phyloP scores from a whole-genome alignment of 2,329 filamentous ascomycete species.

The Cordyceps militaris region DNA sequence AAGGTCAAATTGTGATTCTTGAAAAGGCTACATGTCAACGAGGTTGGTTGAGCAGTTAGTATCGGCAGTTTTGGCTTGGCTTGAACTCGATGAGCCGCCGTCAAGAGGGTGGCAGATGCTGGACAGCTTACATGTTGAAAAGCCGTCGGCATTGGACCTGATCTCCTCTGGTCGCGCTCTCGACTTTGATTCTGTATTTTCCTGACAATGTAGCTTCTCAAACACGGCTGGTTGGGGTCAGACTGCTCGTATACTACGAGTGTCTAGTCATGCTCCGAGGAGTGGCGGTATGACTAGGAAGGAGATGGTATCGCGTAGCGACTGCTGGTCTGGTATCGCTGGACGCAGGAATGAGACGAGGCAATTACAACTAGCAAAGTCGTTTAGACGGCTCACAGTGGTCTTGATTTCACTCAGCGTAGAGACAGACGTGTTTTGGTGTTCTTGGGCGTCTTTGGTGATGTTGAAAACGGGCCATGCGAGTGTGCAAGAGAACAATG shows the following conservation, averaged over 20 bases:
- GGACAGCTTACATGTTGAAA: conserved; percentile 18
- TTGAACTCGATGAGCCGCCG: background rate
- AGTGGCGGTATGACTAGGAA: background rate
- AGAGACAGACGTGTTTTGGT: too few relatives aligned
- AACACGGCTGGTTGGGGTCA: background rate
- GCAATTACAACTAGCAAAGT: too few relatives aligned
- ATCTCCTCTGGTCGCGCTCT: background rate
- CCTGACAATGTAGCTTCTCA: background rate
- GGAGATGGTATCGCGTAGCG: background rate
- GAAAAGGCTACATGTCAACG: conserved; percentile 31
- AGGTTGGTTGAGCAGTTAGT: background rate
- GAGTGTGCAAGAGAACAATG: too few relatives aligned
- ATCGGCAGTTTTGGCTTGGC: too few relatives aligned
- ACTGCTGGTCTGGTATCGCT: background rate
- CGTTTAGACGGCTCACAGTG: background rate
- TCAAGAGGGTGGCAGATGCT: too few relatives aligned
- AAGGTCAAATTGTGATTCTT: conserved; percentile 60
- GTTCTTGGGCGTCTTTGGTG: too few relatives aligned
- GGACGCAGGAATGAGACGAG: background rate
- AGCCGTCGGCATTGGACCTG: conserved; percentile 7
- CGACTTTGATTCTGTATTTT: background rate
- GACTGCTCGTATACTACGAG: background rate
- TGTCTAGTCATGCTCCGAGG: background rate
- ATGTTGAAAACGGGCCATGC: too few relatives aligned
- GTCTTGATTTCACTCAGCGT: too few relatives aligned